Base-by-base conservation (phyloP, 2,329 filamentous ascomycete genomes). In the Cytospora leucostoma region DNA sequence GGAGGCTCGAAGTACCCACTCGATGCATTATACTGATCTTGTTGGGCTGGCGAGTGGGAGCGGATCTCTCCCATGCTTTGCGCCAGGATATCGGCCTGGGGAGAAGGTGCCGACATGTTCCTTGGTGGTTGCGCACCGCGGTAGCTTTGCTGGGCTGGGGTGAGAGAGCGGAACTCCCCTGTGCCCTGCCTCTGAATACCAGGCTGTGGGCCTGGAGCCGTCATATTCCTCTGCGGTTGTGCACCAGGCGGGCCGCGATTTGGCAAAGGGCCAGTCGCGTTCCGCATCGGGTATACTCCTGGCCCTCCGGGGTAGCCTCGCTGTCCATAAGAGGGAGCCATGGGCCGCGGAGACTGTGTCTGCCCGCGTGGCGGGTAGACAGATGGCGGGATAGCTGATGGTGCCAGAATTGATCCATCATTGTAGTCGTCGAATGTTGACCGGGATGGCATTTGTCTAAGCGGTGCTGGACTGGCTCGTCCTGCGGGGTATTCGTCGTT, bases 211-310 rank as follows among this genome's bases (percentile, higher is more conserved):
- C 71, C 62, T 0, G 74, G 74, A 1, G 73, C 72, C 11, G 74
- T 76, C 74, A 75, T 75, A 64, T 72, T 73, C 32, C 74, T 69
- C 61, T 72, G 70, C 1, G 73, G 74, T 33, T 67, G 70, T 12
- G 65, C 64, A 4, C 65, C 63, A 3, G 62, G 67, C 1, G 68
- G 69, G 7, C 69, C 66, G 1, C 67, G 67, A 34, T 52, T 53
- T 10, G 70, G 68, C 57, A 74, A 50, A 0, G 73, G 71, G 40
- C 68, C 69, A 0, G 74, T 75, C 15, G 70, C 70, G 55, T 72
- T 74, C n/a, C 71, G 67, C 61, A 63, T 63, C 0, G 70, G 70
- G 55, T 68, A 66, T n/a, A 21, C 59, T 33, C 63, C 59, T 34
- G 59, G 51, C n/a, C 50, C 51, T 34, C 51, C 19, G 27, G 61